Evolutionary conservation across 176 grass and related monocot species (phyloP), one percentile per base, ranked within the genome.

Genomic region (Pontederia paniculata): DNA sequence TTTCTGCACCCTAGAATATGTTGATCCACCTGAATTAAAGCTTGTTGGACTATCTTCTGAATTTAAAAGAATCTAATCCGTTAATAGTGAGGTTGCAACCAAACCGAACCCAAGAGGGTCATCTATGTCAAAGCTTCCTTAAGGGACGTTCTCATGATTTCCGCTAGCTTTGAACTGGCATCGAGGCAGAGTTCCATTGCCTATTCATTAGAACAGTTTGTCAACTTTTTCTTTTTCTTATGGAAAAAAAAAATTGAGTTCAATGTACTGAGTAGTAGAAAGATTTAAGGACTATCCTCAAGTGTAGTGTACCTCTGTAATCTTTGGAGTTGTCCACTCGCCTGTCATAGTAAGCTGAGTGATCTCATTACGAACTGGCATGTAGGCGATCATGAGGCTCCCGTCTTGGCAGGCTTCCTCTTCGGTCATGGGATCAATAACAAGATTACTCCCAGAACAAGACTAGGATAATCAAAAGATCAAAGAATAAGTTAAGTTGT

Each of bases 391-490:
- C 82, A 77, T 63, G n/a, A 96, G 70, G 67, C 76, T 80, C 63
- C 90, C 90, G 6, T 96, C 90, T 80, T 96, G 90, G 73, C 90
- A 96, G 54, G 77, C 81, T 72, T 96, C 90, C 85, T 96, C 85
- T 1, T 96, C 85, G 45, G 77, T 75, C 45, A 76, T 96, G 45
- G 90, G 90, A 57, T 96, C 90, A 28, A 96, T 89, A 54, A 96
- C 77, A 63, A 89, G 76, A 18, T 96, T 89, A 70, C 80, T 89
- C 44, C 82, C 76, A 14, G 83, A 83, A 74, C 85, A 96, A 58
- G 85, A 89, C 90, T 96, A 73, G 5, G 17, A n/a, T 37, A 21
- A 43, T 58, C 2, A 17, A n/a, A 69, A 41, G 22, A 57, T 9
- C 0, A 47, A 8, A 6, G 4, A 5, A 16, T 15, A 65, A 52